Conservation (phyloP, 1,284 basidiomycete genomes). For the Tilletia indica region DNA sequence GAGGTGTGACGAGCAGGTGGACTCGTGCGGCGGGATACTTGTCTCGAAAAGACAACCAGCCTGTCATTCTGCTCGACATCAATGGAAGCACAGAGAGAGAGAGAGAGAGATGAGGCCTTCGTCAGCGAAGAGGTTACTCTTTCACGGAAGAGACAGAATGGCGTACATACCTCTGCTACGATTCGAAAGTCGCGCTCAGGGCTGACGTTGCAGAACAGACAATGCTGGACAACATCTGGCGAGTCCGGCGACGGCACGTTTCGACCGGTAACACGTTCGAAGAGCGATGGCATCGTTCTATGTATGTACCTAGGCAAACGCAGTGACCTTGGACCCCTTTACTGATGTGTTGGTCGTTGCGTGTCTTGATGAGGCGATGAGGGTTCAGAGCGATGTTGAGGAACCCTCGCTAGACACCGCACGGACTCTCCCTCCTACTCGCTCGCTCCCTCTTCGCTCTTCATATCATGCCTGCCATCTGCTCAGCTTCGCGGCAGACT, state of each 20-base stretch:
- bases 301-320: too few species aligned
- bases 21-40: slow-evolving; percentile 64
- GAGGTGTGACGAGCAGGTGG: slow-evolving; percentile 70
- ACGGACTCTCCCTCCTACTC: too few species aligned
- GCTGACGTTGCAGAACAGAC: slow-evolving; percentile 65
- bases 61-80: slow-evolving; percentile 60
- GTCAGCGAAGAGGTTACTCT: background rate
- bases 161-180: slow-evolving; percentile 63
- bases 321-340: too few species aligned
- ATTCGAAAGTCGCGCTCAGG: slow-evolving; percentile 63
- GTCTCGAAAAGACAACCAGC: slow-evolving; percentile 68
- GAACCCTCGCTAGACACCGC: too few species aligned
- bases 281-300: background rate
- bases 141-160: slow-evolving; percentile 22
- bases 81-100: slow-evolving; percentile 10
- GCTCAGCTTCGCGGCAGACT: too few species aligned
- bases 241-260: slow-evolving; percentile 8
- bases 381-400: too few species aligned
- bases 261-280: slow-evolving; percentile 13
- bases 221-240: slow-evolving; percentile 35
- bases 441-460: too few species aligned
- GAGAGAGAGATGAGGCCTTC: slow-evolving; percentile 1
- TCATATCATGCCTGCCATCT: too few species aligned
- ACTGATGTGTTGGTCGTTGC: too few species aligned
- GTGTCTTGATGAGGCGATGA: too few species aligned